Evolutionary conservation across 306 rosid species (phyloP), one percentile per base, ranked within the genome.

Genomic region (Crotalaria pallida): DNA sequence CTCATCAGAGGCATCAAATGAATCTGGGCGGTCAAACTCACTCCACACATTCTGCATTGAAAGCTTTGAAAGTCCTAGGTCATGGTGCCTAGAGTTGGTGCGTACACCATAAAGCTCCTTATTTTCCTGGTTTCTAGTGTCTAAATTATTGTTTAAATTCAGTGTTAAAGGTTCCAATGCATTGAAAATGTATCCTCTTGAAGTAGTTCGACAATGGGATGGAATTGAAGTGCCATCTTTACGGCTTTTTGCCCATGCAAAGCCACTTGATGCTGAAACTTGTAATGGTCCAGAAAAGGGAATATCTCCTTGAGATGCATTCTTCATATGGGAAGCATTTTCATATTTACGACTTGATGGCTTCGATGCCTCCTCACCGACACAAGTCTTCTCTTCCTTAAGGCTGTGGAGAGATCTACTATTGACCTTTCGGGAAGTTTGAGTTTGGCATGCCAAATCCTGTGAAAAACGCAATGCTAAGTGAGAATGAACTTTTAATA

Each of bases 181-280:
- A 77, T 83, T 87, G 69, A 80, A 76, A 73, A 82, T 74, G 69
- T 89, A 85, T 69, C 96, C 97, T 67, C 86, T 84, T 16, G 97
- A 90, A 68, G 74, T 82, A 43, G 96, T 83, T 44, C 90, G 85
- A 58, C 83, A 76, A 53, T 90, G 93, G 15, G 92, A 87, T 84
- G 81, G 79, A 56, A 69, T n/a, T n/a, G 88, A 74, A 50, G 81
- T 41, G 5, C 85, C 93, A 19, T 88, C 98, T 76, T 81, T 88
- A 36, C 84, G 86, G 67, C 90, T 73, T 84, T 84, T 93, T 18
- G 94, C 97, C 98, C 97, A 93, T 17, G 98, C 96, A 80, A 93
- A 90, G 55, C 98, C 96, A 77, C 96, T 88, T 67, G 97, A 90
- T 45, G 94, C 85, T 26, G 97, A 90, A 77, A 90, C 97, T 77